phyloP scores from a whole-genome alignment of 2,329 filamentous ascomycete species.

The Dactylellina leptospora region DNA sequence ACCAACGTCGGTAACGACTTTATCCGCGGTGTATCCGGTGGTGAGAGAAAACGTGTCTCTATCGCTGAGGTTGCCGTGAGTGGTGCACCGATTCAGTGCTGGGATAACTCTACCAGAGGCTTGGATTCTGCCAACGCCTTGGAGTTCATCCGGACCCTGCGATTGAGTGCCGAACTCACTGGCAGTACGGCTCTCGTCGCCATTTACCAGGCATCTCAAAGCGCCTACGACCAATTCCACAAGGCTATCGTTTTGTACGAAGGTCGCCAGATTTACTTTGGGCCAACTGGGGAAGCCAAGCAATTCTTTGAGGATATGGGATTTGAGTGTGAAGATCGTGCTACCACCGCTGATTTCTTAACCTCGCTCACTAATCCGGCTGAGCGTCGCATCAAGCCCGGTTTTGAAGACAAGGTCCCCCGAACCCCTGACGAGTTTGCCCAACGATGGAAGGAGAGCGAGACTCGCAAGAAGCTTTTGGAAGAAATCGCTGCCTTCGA shows the following conservation, averaged over 20 bases:
- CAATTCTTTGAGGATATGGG: constrained; percentile 74
- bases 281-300: constrained; percentile 68
- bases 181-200: constrained; percentile 72
- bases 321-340: constrained; percentile 72
- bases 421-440: constrained; percentile 72
- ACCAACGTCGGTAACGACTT: constrained; percentile 80
- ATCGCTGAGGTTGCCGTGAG: constrained; percentile 68
- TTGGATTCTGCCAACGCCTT: constrained; percentile 77
- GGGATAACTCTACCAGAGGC: constrained; percentile 79
- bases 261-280: constrained; percentile 79
- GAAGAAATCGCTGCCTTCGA: constrained; percentile 68
- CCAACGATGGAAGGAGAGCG: constrained; percentile 65
- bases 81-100: constrained; percentile 72
- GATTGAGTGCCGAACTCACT: constrained; percentile 72
- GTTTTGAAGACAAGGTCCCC: constrained; percentile 68
- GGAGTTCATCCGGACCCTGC: constrained; percentile 75
- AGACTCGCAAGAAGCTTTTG: constrained; percentile 59
- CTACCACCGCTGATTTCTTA: constrained; percentile 76
- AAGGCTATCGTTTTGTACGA: constrained; percentile 79
- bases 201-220: constrained; percentile 71
- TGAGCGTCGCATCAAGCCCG: constrained; percentile 68
- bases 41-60: constrained; percentile 80
- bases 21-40: constrained; percentile 75
- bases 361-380: constrained; percentile 73
- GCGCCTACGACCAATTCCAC: constrained; percentile 67